These are phyloP conservation scores for Cicer chorassanicum DNA, from an alignment of 306 rosid genomes.

Conservation along the genomic window DNA sequence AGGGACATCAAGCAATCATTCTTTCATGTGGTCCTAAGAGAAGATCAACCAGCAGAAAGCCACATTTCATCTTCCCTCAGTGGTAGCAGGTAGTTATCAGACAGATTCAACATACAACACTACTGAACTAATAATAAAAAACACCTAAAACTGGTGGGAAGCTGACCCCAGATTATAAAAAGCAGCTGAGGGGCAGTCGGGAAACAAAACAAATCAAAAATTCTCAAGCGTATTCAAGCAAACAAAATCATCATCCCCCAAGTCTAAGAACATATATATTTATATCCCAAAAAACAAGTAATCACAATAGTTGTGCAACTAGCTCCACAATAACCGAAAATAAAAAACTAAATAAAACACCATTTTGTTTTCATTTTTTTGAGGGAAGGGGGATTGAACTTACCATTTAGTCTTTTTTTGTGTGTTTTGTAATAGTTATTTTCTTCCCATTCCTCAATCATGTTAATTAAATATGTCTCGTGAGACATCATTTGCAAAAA, in stretches of 20 bases:
- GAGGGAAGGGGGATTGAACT: constrained; percentile 2
- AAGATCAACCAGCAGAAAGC: constrained; percentile 39
- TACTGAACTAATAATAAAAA: constrained; percentile 31
- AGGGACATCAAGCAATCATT: constrained; percentile 27
- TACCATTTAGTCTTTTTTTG: constrained; percentile 31
- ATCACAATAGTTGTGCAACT: constrained; percentile 52
- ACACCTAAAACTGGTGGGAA: constrained; percentile 41
- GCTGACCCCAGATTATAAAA: constrained; percentile 65
- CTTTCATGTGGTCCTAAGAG: constrained; percentile 31
- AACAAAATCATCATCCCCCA: constrained; percentile 47
- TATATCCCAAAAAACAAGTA: constrained; percentile 50
- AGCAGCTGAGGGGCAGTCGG: constrained; percentile 58
- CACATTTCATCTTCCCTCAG: constrained; percentile 29
- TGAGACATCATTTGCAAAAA: constrained; percentile 48
- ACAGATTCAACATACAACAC: constrained; percentile 46
- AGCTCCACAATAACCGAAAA: constrained; percentile 37
- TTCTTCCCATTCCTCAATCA: constrained; percentile 42
- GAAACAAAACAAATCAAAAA: constrained; percentile 53
- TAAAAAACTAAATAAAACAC: constrained; percentile 27
- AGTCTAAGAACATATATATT: constrained; percentile 21
- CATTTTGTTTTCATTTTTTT: constrained; percentile 15
- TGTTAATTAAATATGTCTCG: constrained; percentile 45
- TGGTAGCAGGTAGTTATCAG: constrained; percentile 35
- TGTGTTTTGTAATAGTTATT: constrained; percentile 43
- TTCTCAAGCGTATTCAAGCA: constrained; percentile 49